Percentiles rank a stretch among this genome's conserved stretches.
Conservation (phyloP, 371 early-diverging fungal genomes). For the Syncephalastrum monosporum region DNA sequence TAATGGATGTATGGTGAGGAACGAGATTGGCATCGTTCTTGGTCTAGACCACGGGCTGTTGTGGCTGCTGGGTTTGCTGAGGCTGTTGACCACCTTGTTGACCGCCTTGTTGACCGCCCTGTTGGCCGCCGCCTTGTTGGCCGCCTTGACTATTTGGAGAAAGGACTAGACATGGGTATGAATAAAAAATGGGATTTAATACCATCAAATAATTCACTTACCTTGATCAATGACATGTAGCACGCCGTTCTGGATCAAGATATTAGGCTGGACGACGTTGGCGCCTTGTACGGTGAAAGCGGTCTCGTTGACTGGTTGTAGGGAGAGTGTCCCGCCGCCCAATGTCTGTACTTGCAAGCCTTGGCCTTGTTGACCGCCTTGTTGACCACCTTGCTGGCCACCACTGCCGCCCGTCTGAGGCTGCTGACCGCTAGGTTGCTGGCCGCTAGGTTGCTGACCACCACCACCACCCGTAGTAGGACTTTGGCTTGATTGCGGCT, state of each 20-base stretch:
- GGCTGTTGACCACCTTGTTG: too few species aligned
- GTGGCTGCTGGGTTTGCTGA: too few species aligned
- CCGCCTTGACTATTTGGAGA: too few species aligned
- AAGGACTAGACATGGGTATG: too few species aligned
- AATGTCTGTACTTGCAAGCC: conserved; percentile 9
- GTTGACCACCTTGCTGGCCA: not conserved
- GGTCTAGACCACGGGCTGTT: too few species aligned
- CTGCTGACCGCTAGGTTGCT: not conserved
- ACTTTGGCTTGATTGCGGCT: too few species aligned
- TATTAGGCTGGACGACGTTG: conserved; percentile 28
- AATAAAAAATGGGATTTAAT: too few species aligned
- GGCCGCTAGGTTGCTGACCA: not conserved
- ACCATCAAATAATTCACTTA: not conserved
- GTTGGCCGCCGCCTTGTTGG: too few species aligned
- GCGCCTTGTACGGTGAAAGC: conserved; percentile 14
- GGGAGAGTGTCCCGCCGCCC: conserved; percentile 3
- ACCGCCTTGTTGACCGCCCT: too few species aligned
- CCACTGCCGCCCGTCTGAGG: not conserved
- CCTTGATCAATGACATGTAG: conserved; percentile 42
- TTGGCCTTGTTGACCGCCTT: conserved; percentile 4
- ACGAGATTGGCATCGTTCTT: too few species aligned
- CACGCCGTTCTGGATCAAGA: conserved; percentile 48
- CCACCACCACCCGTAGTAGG: too few species aligned
- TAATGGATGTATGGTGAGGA: too few species aligned
- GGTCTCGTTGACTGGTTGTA: conserved; percentile 8